A percentile compares a stretch with the other conserved stretches of the same genome.
These are phyloP conservation scores for Xylaria intraflava DNA, from an alignment of 495 filamentous ascomycete species.

Conservation along the genomic window DNA sequence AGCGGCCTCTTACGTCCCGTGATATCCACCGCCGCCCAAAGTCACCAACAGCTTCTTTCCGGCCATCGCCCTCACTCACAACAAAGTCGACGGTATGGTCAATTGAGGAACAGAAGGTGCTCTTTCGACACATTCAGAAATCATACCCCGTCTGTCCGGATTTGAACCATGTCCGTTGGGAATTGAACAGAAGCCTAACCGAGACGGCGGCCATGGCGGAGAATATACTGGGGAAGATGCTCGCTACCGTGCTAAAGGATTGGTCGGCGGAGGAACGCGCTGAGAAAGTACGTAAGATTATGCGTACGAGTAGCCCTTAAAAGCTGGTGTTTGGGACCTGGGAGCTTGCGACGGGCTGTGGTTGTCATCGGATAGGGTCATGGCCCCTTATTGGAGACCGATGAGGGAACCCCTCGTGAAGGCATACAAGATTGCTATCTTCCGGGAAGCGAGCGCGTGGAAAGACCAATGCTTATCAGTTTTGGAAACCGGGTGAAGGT, in stretches of 20 bases:
- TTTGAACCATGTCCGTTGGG: conserved; percentile 14
- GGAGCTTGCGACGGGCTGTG: neutral
- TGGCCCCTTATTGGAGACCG: neutral
- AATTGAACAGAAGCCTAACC: conserved; percentile 15
- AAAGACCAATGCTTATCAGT: neutral
- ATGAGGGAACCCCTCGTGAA: neutral
- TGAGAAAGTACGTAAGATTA: conserved; percentile 16
- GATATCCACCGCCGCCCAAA: neutral
- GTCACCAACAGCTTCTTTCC: neutral
- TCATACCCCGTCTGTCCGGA: conserved; percentile 19
- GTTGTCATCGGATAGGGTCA: neutral
- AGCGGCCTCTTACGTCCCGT: conserved; percentile 17
- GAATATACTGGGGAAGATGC: conserved; percentile 19
- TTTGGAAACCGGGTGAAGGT: neutral
- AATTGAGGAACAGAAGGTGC: conserved; percentile 16
- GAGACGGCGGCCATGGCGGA: conserved; percentile 22
- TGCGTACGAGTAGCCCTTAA: conserved; percentile 13
- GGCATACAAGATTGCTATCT: neutral
- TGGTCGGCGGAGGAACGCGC: conserved; percentile 11
- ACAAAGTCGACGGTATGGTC: conserved; percentile 15
- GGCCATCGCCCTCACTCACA: neutral
- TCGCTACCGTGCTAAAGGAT: conserved; percentile 15
- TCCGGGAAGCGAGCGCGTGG: neutral
- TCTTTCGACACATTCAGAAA: conserved; percentile 22
- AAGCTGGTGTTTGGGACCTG: neutral